A percentile compares a stretch with the other conserved stretches of the same genome.
These are phyloP conservation scores for Pseudogymnoascus sp. DNA, from an alignment of 2,329 filamentous ascomycete species.

Conservation along the genomic window DNA sequence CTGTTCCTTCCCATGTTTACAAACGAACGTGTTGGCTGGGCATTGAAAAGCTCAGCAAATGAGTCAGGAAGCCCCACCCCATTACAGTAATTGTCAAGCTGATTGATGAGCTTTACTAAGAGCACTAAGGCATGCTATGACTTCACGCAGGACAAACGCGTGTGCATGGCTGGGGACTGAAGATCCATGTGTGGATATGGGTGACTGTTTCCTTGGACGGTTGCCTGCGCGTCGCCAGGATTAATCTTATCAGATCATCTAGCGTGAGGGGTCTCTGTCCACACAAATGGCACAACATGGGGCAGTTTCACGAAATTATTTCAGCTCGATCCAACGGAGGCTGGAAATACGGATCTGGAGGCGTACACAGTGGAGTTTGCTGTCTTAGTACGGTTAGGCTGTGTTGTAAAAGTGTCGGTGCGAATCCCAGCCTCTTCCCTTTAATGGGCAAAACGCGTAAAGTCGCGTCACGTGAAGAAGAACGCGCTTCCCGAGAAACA, in stretches of 20 bases:
- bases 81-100: background rate
- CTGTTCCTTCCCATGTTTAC: background rate
- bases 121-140: background rate
- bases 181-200: background rate
- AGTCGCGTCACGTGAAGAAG: slow-evolving; percentile 5
- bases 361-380: background rate
- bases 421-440: slow-evolving; percentile 5
- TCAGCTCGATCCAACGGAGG: background rate
- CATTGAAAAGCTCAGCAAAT: background rate
- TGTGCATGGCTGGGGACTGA: background rate
- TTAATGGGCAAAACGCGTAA: slow-evolving; percentile 8
- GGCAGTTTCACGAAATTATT: background rate
- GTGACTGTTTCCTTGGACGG: background rate
- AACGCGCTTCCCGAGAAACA: slow-evolving; percentile 3
- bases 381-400: background rate
- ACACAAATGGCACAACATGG: slow-evolving; percentile 1
- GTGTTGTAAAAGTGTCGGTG: slow-evolving; percentile 5
- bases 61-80: background rate
- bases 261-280: slow-evolving; percentile 6
- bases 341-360: background rate
- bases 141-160: background rate
- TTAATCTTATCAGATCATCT: slow-evolving; percentile 8
- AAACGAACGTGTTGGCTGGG: background rate
- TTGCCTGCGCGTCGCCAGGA: background rate
- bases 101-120: background rate